Conservation (phyloP, 371 early-diverging fungal species). For the Funneliformis caledonium region DNA sequence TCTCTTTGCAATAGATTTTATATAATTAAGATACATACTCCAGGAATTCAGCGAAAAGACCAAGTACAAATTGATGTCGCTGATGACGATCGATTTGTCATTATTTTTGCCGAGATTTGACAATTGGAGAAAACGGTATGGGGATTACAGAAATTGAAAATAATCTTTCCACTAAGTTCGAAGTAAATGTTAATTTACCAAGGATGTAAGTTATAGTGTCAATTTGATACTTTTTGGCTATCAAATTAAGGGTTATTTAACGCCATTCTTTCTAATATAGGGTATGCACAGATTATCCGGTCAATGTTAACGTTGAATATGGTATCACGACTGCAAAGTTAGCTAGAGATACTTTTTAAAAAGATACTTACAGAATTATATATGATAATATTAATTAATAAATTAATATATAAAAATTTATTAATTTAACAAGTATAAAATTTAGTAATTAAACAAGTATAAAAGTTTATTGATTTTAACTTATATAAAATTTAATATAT, state of each 20-base stretch:
- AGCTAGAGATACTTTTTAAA: too few relatives aligned
- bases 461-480: too few relatives aligned
- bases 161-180: not conserved
- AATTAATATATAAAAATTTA: too few relatives aligned
- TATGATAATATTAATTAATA: too few relatives aligned
- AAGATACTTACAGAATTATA: too few relatives aligned
- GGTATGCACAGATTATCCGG: not conserved
- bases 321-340: too few relatives aligned
- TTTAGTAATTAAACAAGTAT: too few relatives aligned
- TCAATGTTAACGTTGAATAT: not conserved
- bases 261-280: not conserved
- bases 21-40: not conserved
- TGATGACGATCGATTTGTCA: not conserved
- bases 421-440: too few relatives aligned
- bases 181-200: not conserved
- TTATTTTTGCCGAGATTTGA: not conserved
- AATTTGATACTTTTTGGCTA: conserved; percentile 9
- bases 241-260: conserved; percentile 10
- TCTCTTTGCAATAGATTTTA: conserved; percentile 26
- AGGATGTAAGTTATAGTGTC: not conserved
- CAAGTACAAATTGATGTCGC: conserved; percentile 18
- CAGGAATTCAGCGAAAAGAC: not conserved
- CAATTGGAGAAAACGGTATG: not conserved
- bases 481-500: too few relatives aligned
- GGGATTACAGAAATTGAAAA: conserved; percentile 14